A percentile compares a stretch with the other conserved stretches of the same genome.
Conservation (phyloP, 2,329 filamentous ascomycete species). For the Xylariaceae sp. region DNA sequence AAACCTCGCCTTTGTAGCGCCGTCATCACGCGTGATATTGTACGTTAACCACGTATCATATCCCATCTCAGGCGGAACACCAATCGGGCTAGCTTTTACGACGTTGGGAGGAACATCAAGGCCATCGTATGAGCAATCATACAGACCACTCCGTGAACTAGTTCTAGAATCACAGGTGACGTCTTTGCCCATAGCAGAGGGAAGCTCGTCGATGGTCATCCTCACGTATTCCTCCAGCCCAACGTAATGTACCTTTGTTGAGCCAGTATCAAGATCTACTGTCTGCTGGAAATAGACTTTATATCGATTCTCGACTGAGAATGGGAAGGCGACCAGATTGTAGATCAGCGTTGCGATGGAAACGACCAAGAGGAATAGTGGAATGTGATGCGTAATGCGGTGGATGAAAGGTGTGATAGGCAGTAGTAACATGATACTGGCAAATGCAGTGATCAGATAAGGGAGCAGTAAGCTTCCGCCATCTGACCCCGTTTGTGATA, state of each 20-base stretch:
- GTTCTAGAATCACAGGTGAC: conserved; percentile 49
- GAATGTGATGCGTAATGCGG: conserved; percentile 78
- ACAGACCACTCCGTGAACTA: conserved; percentile 48
- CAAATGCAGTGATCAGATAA: conserved; percentile 65
- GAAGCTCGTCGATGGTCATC: conserved; percentile 65
- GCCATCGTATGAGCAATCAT: conserved; percentile 70
- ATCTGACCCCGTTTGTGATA: conserved; percentile 81
- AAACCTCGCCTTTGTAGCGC: conserved; percentile 55
- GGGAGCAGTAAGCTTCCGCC: conserved; percentile 70
- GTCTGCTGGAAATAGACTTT: conserved; percentile 87
- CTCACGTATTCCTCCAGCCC: conserved; percentile 68
- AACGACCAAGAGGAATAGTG: conserved; percentile 70
- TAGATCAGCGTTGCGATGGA: conserved; percentile 77
- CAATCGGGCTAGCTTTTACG: conserved; percentile 43
- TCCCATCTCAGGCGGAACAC: conserved; percentile 39
- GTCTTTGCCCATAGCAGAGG: conserved; percentile 64
- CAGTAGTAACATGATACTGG: conserved; percentile 70
- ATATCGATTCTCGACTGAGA: conserved; percentile 73
- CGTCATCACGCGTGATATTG: conserved; percentile 48
- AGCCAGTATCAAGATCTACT: conserved; percentile 71
- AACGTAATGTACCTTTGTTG: conserved; percentile 65
- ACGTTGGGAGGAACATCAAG: conserved; percentile 60
- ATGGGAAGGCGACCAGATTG: conserved; percentile 84
- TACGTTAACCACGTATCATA: conserved; percentile 64
- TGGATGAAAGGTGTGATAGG: conserved; percentile 84